Evolutionary conservation across 768 basidiomycete species (phyloP), one percentile per base, ranked within the genome.

Genomic region (Trametes cingulata): DNA sequence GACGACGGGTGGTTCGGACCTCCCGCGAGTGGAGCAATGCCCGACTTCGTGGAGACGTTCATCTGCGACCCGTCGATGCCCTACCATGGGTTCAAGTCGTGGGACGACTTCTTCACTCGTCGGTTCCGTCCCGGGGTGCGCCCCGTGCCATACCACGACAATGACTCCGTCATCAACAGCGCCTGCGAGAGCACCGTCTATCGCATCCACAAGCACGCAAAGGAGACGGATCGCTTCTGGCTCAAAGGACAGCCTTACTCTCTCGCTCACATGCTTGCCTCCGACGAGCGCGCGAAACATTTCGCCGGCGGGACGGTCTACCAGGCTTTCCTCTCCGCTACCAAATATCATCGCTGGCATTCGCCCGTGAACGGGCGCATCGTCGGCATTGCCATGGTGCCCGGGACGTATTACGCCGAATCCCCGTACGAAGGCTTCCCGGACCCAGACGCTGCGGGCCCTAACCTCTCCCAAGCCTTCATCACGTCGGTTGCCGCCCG

Each of bases 261-360:
- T 2, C 80, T 87, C 42, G 35, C 67, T 9, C 77, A 86, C 65
- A 83, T 86, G 73, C 79, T 87, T 25, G 25, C 76, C 46, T 36
- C 76, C 52, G 77, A 84, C 60, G 64, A 74, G 0, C 67, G 71
- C 55, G 70, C 78, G 0, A 57, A 74, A 1, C 68, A 76, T 19
- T 82, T 85, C 62, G 73, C 77, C 6, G 82, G 80, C 10, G 85
- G 80, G 14, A 79, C 79, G 0, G 69, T 83, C 36, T 80, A 78
- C 69, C 86, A 87, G 65, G 84, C 80, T 0, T 85, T 86, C 71
- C 78, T 88, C 60, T 76, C 75, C 52, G 76, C 82, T 2, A 64
- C 77, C 25, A 76, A 78, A 29, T 88, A 86, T 64, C 87, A 87
- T 65, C 81, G 85, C 62, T 87, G 85, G 85, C 82, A 84, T 69